These are phyloP conservation scores for Monosporozyma servazzii DNA, from an alignment of 805 yeast genomes.

Conservation along the genomic window DNA sequence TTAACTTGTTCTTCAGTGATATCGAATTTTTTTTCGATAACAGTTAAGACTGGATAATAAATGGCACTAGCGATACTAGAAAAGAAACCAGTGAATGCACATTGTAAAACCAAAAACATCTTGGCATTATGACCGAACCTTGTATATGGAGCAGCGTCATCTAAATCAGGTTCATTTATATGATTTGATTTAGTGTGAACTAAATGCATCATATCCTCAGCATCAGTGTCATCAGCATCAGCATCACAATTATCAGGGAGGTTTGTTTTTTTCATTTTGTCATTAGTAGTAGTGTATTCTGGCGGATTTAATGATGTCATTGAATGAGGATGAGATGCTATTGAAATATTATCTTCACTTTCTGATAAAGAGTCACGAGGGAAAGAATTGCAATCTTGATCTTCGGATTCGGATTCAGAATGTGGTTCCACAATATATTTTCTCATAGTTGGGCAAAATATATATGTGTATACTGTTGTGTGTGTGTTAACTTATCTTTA, in stretches of 20 bases:
- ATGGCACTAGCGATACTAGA: constrained; percentile 70
- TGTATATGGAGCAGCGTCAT: constrained; percentile 32
- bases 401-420: background rate
- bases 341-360: background rate
- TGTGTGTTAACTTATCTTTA: no score
- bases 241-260: background rate
- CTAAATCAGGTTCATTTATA: constrained; percentile 5
- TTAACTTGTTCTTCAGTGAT: constrained; percentile 52
- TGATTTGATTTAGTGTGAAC: constrained; percentile 6
- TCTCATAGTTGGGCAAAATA: background rate
- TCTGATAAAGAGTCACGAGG: background rate
- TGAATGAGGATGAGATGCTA: background rate
- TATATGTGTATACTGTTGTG: background rate
- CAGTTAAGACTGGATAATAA: constrained; percentile 67
- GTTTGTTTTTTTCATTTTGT: background rate
- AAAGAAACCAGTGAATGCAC: constrained; percentile 46
- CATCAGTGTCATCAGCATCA: background rate
- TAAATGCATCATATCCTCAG: background rate
- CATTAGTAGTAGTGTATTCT: background rate
- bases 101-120: constrained; percentile 31
- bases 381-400: background rate
- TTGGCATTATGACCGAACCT: constrained; percentile 38
- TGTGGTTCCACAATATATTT: background rate
- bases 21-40: constrained; percentile 44
- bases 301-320: background rate